phyloP scores from a whole-genome alignment of 129 eudicot species.

The Tagetes erecta region DNA sequence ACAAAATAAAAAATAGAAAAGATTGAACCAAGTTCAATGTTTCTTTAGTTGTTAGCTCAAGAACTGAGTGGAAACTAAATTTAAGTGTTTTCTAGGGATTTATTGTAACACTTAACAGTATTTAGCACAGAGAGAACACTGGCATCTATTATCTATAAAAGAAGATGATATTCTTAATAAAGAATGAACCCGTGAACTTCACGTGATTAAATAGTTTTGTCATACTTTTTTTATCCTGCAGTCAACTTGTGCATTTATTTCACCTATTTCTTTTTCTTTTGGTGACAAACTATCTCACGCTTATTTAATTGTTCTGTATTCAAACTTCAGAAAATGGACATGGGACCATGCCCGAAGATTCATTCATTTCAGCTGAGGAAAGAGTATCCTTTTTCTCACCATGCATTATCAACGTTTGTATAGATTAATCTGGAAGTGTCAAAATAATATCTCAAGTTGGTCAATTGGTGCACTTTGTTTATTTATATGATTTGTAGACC shows the following conservation, averaged over 20 bases:
- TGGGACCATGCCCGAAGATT: constrained; percentile 99
- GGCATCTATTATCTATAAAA: not conserved
- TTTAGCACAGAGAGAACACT: not conserved
- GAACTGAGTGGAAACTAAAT: not conserved
- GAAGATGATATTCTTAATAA: not conserved
- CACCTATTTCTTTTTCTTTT: not conserved
- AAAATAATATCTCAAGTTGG: not conserved
- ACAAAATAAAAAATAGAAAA: not conserved
- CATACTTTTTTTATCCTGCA: constrained; percentile 2
- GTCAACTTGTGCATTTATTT: not conserved
- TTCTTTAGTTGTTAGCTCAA: not conserved
- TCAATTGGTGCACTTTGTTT: not conserved
- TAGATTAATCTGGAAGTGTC: not conserved
- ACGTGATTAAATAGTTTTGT: not conserved
- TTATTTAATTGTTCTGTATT: not conserved
- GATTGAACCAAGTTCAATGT: not conserved
- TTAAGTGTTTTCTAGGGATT: not conserved
- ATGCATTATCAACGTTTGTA: not conserved
- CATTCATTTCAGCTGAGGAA: constrained; percentile 92
- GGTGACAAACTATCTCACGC: not conserved
- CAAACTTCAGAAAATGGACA: constrained; percentile 81
- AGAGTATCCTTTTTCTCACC: constrained; percentile 75
- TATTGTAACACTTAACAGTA: not conserved
- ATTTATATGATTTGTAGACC: not conserved
- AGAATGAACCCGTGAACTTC: not conserved